phyloP scores from a whole-genome alignment of 2,329 filamentous ascomycete genomes.

The Huntiella bhutanensis region DNA sequence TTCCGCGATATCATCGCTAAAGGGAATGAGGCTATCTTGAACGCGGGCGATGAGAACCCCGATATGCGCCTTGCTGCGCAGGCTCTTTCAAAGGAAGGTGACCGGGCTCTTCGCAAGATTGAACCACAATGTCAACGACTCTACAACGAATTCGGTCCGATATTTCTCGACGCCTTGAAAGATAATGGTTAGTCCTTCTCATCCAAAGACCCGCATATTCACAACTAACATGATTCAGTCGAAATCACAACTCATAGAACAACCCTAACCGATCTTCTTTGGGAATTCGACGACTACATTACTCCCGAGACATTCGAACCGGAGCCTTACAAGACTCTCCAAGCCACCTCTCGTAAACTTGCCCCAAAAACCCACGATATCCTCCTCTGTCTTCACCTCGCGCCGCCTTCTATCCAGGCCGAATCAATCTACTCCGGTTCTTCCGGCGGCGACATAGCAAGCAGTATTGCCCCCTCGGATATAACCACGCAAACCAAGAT shows the following conservation, averaged over 20 bases:
- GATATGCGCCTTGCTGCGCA: constrained; percentile 32
- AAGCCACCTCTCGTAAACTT: constrained; percentile 27
- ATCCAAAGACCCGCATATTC: neutral
- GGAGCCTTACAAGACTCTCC: constrained; percentile 29
- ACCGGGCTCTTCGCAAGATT: constrained; percentile 29
- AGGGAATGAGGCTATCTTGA: constrained; percentile 26
- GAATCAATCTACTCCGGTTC: constrained; percentile 5
- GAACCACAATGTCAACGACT: constrained; percentile 32
- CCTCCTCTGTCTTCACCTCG: constrained; percentile 33
- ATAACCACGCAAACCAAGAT: neutral
- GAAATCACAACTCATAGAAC: constrained; percentile 29
- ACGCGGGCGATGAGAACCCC: constrained; percentile 24
- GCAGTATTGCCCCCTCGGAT: neutral
- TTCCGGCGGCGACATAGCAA: constrained; percentile 1
- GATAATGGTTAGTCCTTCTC: constrained; percentile 28
- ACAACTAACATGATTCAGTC: constrained; percentile 19
- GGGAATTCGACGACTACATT: constrained; percentile 38
- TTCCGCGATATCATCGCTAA: constrained; percentile 35
- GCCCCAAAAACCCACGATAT: constrained; percentile 31
- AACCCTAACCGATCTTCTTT: constrained; percentile 30
- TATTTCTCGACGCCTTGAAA: constrained; percentile 32
- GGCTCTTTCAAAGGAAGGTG: constrained; percentile 28
- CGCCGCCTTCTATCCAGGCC: neutral
- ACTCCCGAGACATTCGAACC: constrained; percentile 31
- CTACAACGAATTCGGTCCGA: constrained; percentile 28